phyloP scores from a whole-genome alignment of 495 filamentous ascomycete species.

The Aeminium ludgeri region DNA sequence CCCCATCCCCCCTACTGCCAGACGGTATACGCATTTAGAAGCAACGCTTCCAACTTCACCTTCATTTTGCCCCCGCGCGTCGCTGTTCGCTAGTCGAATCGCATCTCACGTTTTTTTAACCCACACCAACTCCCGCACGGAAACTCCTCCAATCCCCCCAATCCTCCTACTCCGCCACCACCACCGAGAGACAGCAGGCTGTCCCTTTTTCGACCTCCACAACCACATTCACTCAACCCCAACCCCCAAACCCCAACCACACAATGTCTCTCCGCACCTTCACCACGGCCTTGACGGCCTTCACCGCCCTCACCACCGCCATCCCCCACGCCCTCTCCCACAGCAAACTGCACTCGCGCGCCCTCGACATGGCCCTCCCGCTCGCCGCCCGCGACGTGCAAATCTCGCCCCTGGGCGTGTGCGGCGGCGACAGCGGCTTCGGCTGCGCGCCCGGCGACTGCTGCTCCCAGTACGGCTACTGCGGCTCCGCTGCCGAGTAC shows the following conservation, averaged over 20 bases:
- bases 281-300: neutral
- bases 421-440: constrained; percentile 7
- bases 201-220: neutral
- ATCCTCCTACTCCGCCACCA: too few relatives aligned
- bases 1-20: too few relatives aligned
- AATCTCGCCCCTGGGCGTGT: neutral
- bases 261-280: neutral
- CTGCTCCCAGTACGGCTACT: constrained; percentile 14
- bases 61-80: too few relatives aligned
- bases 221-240: neutral
- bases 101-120: too few relatives aligned
- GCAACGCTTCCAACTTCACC: too few relatives aligned
- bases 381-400: neutral
- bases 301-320: neutral
- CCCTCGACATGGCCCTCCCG: neutral
- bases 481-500: constrained; percentile 7
- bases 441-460: constrained; percentile 8
- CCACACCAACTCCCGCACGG: too few relatives aligned
- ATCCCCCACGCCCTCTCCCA: neutral
- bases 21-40: too few relatives aligned
- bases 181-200: constrained; percentile 2
- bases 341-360: neutral
- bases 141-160: too few relatives aligned
- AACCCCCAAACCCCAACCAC: neutral
- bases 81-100: too few relatives aligned